Percentiles rank a stretch among this genome's conserved stretches.
These are phyloP conservation scores for Hygrocybe punicea DNA, from an alignment of 768 basidiomycete species.

Conservation along the genomic window DNA sequence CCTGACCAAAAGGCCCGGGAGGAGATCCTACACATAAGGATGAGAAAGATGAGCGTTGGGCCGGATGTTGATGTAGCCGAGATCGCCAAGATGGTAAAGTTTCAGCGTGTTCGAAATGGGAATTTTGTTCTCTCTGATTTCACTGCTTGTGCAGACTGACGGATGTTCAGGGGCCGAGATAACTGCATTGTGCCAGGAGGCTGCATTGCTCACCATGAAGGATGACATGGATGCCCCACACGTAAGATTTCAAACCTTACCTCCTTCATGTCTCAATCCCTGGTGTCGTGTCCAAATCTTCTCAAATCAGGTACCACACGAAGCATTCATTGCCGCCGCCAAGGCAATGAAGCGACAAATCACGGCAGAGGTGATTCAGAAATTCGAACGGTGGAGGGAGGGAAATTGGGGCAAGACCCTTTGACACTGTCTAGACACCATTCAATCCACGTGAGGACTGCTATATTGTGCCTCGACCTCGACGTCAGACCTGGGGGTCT, in stretches of 20 bases:
- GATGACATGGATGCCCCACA: conserved; percentile 71
- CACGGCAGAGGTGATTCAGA: conserved; percentile 70
- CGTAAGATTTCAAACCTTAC: conserved; percentile 57
- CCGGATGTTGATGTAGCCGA: conserved; percentile 59
- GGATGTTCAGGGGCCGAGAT: conserved; percentile 98
- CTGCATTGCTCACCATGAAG: conserved; percentile 89
- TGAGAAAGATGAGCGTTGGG: conserved; percentile 76
- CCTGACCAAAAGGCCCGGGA: conserved; percentile 76
- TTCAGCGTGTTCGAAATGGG: conserved; percentile 4
- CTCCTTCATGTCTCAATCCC: not conserved
- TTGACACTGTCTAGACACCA: no score
- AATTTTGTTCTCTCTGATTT: conserved; percentile 1
- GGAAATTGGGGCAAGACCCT: conserved; percentile 9
- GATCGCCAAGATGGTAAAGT: conserved; percentile 66
- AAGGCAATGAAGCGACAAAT: conserved; percentile 72
- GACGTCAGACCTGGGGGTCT: no score
- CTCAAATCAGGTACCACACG: conserved; percentile 62
- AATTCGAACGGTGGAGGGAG: conserved; percentile 67
- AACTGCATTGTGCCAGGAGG: conserved; percentile 89
- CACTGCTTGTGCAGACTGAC: conserved; percentile 56
- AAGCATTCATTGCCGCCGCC: conserved; percentile 74
- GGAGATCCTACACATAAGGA: conserved; percentile 82
- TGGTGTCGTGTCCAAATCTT: not conserved
- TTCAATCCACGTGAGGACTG: no score
- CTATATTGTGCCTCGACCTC: no score